phyloP scores from a whole-genome alignment of 2,329 filamentous ascomycete genomes.

The Cladosporium sphaerospermum region DNA sequence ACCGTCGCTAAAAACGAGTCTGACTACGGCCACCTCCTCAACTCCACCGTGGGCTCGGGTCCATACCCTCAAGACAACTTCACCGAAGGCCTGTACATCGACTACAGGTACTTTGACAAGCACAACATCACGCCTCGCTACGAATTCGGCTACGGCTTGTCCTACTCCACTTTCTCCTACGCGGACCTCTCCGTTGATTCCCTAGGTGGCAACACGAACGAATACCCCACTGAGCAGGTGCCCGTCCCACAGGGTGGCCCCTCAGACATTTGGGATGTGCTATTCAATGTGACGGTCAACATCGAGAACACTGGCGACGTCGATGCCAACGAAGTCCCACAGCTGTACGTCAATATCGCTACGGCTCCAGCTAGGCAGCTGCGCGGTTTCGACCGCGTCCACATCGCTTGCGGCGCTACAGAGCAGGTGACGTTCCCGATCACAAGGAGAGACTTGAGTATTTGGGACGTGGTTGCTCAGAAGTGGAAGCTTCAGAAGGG shows the following conservation, averaged over 20 bases:
- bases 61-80: slow-evolving; percentile 61
- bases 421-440: slow-evolving; percentile 32
- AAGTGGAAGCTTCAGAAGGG: slow-evolving; percentile 32
- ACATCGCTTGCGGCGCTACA: slow-evolving; percentile 21
- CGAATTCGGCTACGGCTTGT: slow-evolving; percentile 77
- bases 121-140: slow-evolving; percentile 64
- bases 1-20: slow-evolving; percentile 18
- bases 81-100: slow-evolving; percentile 71
- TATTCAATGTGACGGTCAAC: slow-evolving; percentile 42
- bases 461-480: slow-evolving; percentile 36
- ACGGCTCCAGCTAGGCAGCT: slow-evolving; percentile 31
- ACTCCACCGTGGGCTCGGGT: slow-evolving; percentile 27
- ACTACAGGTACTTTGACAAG: slow-evolving; percentile 82
- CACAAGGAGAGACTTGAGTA: slow-evolving; percentile 38
- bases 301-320: slow-evolving; percentile 47
- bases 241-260: slow-evolving; percentile 31
- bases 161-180: slow-evolving; percentile 67
- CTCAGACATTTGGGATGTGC: slow-evolving; percentile 46
- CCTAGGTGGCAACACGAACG: not conserved
- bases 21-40: slow-evolving; percentile 13
- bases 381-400: slow-evolving; percentile 36
- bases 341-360: slow-evolving; percentile 50
- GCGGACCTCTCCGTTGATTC: slow-evolving; percentile 42
- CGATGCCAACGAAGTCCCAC: slow-evolving; percentile 46
- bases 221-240: slow-evolving; percentile 53